These are phyloP conservation scores for Chloromonas sp. DNA, from an alignment of 163 green algal species.

Conservation along the genomic window DNA sequence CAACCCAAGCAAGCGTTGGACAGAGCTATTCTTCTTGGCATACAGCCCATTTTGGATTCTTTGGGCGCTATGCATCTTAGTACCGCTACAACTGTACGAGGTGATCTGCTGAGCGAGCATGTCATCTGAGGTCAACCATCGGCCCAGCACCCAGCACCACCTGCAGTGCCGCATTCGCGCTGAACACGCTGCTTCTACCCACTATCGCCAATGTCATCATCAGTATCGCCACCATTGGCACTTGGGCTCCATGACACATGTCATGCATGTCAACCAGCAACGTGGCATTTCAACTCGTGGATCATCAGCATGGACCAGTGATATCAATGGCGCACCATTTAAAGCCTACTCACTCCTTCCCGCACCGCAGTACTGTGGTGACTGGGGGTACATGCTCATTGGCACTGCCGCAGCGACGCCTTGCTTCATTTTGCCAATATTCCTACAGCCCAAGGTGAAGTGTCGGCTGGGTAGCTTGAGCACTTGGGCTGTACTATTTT, in stretches of 20 bases:
- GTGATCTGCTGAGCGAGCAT: constrained; percentile 31
- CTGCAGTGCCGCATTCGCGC: no score
- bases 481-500: no score
- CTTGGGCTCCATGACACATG: no score
- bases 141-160: not conserved
- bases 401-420: constrained; percentile 65
- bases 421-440: constrained; percentile 70
- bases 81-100: constrained; percentile 90
- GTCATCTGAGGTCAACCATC: not conserved
- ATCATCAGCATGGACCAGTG: no score
- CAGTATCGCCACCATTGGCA: no score
- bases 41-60: constrained; percentile 94
- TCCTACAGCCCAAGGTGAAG: constrained; percentile 49
- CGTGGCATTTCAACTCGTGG: no score
- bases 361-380: constrained; percentile 34
- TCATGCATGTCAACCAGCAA: no score
- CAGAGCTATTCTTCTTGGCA: constrained; percentile 84
- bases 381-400: constrained; percentile 85
- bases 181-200: no score
- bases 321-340: no score
- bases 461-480: no score
- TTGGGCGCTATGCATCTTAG: constrained; percentile 83
- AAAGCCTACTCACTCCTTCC: no score
- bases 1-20: constrained; percentile 81
- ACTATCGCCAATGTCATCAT: no score